Conservation (phyloP, 2,329 filamentous ascomycete species). For the Escovopsis sp. region DNA sequence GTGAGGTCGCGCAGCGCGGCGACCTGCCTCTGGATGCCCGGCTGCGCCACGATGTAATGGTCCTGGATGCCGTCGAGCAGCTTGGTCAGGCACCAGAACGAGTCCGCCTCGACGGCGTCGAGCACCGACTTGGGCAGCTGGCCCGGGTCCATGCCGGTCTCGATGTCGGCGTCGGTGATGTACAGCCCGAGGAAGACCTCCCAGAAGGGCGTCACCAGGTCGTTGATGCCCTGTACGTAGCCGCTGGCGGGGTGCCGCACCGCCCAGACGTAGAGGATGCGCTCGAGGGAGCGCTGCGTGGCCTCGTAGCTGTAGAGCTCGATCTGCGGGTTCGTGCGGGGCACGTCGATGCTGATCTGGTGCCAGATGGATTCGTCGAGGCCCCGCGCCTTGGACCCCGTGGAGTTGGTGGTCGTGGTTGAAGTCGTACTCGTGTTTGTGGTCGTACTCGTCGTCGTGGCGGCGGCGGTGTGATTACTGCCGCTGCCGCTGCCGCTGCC, state of each 20-base stretch:
- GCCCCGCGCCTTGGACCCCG: slow-evolving; percentile 41
- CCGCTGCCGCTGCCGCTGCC: slow-evolving; percentile 1
- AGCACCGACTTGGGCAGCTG: slow-evolving; percentile 81
- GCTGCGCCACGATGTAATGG: slow-evolving; percentile 96
- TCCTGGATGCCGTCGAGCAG: slow-evolving; percentile 97
- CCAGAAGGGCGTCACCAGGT: slow-evolving; percentile 94
- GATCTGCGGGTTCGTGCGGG: slow-evolving; percentile 88
- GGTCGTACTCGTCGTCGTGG: no score
- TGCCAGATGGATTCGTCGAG: slow-evolving; percentile 98
- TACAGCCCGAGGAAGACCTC: slow-evolving; percentile 92
- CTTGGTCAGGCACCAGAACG: slow-evolving; percentile 97
- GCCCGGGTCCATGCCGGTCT: slow-evolving; percentile 90
- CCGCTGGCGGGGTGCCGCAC: slow-evolving; percentile 94
- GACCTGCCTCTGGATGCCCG: slow-evolving; percentile 90
- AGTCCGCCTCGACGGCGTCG: slow-evolving; percentile 93
- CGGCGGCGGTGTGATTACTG: no score
- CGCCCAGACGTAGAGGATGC: slow-evolving; percentile 94
- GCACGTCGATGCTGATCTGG: slow-evolving; percentile 97
- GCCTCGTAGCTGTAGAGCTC: slow-evolving; percentile 92
- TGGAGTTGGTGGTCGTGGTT: slow-evolving; percentile 7
- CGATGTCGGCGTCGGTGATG: slow-evolving; percentile 84
- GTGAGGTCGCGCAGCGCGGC: slow-evolving; percentile 78
- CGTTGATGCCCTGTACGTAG: slow-evolving; percentile 97
- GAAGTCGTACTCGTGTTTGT: no score
- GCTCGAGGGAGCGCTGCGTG: slow-evolving; percentile 83